phyloP scores from a whole-genome alignment of 2,329 filamentous ascomycete species.

The Capronia americana region DNA sequence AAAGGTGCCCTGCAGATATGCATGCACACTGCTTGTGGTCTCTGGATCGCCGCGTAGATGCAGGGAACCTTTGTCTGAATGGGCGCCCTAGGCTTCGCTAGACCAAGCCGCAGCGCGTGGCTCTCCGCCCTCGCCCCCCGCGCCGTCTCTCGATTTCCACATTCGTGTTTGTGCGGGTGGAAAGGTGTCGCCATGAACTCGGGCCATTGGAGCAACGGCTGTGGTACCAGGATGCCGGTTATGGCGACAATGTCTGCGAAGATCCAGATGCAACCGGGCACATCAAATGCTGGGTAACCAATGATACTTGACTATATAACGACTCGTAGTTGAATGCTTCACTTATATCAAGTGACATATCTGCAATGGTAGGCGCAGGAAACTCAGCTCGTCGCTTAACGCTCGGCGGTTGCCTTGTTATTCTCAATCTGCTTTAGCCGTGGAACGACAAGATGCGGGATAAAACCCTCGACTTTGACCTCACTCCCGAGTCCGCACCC shows the following conservation, averaged over 20 bases:
- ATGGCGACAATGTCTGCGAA: not conserved
- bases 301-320: not conserved
- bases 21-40: not conserved
- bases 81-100: not conserved
- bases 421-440: not conserved
- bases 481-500: not conserved
- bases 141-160: not conserved
- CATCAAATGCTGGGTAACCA: not conserved
- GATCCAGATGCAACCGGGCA: not conserved
- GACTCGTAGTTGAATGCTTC: not conserved
- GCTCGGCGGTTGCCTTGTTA: slow-evolving; percentile 1
- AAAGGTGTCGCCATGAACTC: not conserved
- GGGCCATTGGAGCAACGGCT: not conserved
- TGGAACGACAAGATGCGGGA: slow-evolving; percentile 4
- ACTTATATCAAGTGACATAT: not conserved
- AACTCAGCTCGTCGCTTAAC: slow-evolving; percentile 1
- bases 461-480: not conserved
- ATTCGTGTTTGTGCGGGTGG: not conserved
- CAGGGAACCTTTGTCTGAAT: slow-evolving; percentile 5
- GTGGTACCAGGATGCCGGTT: not conserved
- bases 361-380: not conserved
- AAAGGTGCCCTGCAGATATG: slow-evolving; percentile 8
- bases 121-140: not conserved
- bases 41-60: not conserved
- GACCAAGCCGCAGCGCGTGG: not conserved